phyloP scores from a whole-genome alignment of 139 green algal genomes.

The Chlamydomonas urium region DNA sequence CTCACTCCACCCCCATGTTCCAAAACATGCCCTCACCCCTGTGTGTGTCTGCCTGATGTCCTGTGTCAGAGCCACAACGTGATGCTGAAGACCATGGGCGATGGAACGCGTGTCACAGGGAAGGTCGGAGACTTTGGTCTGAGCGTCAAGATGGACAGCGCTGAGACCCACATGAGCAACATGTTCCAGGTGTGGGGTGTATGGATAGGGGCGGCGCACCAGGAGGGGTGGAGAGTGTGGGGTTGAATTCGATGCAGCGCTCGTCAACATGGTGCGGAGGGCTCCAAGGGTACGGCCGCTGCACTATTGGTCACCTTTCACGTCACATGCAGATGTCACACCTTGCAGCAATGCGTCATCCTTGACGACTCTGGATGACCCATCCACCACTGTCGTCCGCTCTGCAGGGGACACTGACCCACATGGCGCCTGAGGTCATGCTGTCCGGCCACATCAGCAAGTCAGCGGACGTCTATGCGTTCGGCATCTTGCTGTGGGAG shows the following conservation, averaged over 20 bases:
- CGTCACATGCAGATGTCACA: too few relatives aligned
- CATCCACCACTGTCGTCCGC: conserved; percentile 28
- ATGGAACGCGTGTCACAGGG: conserved; percentile 1
- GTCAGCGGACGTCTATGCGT: conserved; percentile 34
- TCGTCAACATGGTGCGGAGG: too few relatives aligned
- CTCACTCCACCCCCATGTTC: too few relatives aligned
- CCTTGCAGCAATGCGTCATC: too few relatives aligned
- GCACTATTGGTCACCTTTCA: too few relatives aligned
- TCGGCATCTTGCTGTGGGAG: conserved; percentile 53
- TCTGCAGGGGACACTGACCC: conserved; percentile 35
- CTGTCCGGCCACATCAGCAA: conserved; percentile 14
- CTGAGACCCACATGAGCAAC: conserved; percentile 28
- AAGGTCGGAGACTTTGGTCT: conserved; percentile 50
- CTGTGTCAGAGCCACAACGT: conserved; percentile 56
- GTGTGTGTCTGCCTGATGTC: too few relatives aligned
- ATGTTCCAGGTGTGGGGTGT: conserved; percentile 13
- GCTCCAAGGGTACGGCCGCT: too few relatives aligned
- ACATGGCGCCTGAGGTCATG: conserved; percentile 28
- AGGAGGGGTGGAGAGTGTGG: too few relatives aligned
- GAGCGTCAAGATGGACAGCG: conserved; percentile 31
- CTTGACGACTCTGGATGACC: too few relatives aligned
- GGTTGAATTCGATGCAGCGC: too few relatives aligned
- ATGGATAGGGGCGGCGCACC: too few relatives aligned
- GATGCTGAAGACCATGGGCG: conserved; percentile 49
- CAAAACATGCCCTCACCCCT: too few relatives aligned